phyloP scores from a whole-genome alignment of 176 grass and related monocot species.

The Triticum turgidum region DNA sequence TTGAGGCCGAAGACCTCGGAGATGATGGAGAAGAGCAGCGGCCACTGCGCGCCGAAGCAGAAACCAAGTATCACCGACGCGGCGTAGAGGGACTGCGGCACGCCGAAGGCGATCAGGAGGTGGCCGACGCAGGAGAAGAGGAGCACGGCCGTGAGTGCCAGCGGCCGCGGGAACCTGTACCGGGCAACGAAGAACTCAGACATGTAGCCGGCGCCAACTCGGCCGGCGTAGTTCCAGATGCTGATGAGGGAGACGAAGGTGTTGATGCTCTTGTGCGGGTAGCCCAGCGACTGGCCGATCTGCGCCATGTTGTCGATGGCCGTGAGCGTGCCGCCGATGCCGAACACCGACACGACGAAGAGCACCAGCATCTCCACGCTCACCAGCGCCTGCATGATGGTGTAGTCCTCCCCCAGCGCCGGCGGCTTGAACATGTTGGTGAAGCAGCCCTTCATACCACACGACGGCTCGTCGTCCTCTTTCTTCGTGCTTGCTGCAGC shows the following conservation, averaged over 20 bases:
- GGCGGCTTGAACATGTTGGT: constrained; percentile 48
- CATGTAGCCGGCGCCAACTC: constrained; percentile 66
- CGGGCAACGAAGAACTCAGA: constrained; percentile 67
- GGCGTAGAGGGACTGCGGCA: constrained; percentile 54
- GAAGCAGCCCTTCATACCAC: background rate
- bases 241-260: constrained; percentile 36
- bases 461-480: background rate
- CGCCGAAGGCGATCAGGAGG: constrained; percentile 20
- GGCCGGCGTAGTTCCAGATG: constrained; percentile 62
- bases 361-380: constrained; percentile 61
- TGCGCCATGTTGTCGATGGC: constrained; percentile 99
- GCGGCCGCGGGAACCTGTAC: constrained; percentile 65
- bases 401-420: constrained; percentile 49
- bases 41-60: constrained; percentile 94
- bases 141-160: constrained; percentile 57
- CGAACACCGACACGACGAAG: constrained; percentile 61
- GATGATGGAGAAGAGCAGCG: constrained; percentile 88
- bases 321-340: constrained; percentile 77
- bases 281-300: constrained; percentile 78
- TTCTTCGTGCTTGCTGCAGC: background rate
- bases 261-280: constrained; percentile 70
- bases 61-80: constrained; percentile 77
- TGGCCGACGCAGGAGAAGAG: constrained; percentile 58
- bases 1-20: constrained; percentile 96
- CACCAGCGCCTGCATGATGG: constrained; percentile 53